A percentile compares a stretch with the other conserved stretches of the same genome.
phyloP scores from a whole-genome alignment of 768 basidiomycete genomes.

The Tremella yokohamensis region DNA sequence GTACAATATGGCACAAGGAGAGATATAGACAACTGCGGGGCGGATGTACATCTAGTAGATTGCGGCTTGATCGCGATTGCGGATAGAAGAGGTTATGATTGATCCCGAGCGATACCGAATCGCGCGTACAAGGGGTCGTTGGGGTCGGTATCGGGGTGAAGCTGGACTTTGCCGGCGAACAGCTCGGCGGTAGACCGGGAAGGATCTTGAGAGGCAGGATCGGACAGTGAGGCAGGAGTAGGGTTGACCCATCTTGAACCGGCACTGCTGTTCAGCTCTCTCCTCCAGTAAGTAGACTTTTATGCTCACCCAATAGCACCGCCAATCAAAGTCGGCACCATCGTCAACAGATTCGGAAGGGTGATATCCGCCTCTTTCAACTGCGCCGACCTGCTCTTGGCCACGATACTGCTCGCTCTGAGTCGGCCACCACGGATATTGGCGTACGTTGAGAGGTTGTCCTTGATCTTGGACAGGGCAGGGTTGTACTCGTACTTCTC shows the following conservation, averaged over 20 bases:
- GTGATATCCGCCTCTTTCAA: conserved; percentile 52
- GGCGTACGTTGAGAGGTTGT: conserved; percentile 75
- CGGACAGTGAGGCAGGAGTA: conserved; percentile 61
- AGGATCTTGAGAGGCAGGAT: conserved; percentile 68
- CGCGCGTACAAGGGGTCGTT: conserved; percentile 57
- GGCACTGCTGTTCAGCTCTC: conserved; percentile 18
- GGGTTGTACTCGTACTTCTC: conserved; percentile 54
- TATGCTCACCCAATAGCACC: conserved; percentile 60
- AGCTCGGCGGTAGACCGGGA: conserved; percentile 36
- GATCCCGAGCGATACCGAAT: conserved; percentile 12
- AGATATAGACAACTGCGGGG: no score
- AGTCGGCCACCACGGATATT: conserved; percentile 68
- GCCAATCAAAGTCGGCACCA: conserved; percentile 70
- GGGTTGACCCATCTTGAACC: conserved; percentile 42
- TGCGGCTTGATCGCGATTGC: no score
- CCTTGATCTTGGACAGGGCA: conserved; percentile 75
- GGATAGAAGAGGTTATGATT: background rate
- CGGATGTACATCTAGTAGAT: no score
- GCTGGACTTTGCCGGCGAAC: conserved; percentile 63
- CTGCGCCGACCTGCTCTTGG: conserved; percentile 66
- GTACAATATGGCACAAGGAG: no score
- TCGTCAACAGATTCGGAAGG: conserved; percentile 65
- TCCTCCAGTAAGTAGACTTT: conserved; percentile 54
- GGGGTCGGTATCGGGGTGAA: conserved; percentile 76
- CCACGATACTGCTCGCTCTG: conserved; percentile 77